These are phyloP conservation scores for Phialophora expanda DNA, from an alignment of 2,329 filamentous ascomycete genomes.

Conservation along the genomic window DNA sequence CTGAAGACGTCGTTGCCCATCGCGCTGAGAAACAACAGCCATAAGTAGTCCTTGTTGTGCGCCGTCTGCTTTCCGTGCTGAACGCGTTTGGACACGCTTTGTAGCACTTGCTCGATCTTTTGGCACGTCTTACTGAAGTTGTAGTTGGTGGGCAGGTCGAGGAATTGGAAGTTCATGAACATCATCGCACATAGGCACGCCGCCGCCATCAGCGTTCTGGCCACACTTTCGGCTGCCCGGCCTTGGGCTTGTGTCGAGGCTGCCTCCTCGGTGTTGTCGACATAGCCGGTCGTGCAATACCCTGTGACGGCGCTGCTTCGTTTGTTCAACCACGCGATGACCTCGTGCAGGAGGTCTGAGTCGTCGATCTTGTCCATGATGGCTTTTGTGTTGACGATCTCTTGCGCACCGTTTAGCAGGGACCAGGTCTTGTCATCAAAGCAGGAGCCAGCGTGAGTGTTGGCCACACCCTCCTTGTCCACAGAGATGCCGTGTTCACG, in stretches of 20 bases:
- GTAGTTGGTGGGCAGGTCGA: slow-evolving; percentile 25
- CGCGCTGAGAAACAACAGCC: slow-evolving; percentile 22
- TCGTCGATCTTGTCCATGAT: slow-evolving; percentile 20
- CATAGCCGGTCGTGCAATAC: slow-evolving; percentile 17
- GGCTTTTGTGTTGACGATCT: slow-evolving; percentile 25
- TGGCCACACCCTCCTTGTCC: background rate
- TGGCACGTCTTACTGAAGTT: slow-evolving; percentile 28
- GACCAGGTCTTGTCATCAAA: slow-evolving; percentile 8
- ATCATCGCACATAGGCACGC: slow-evolving; percentile 23
- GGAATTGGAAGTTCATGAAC: slow-evolving; percentile 26
- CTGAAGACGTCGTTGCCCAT: slow-evolving; percentile 26
- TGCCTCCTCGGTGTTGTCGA: slow-evolving; percentile 14
- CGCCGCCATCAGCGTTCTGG: slow-evolving; percentile 9
- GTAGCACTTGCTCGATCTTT: slow-evolving; percentile 21
- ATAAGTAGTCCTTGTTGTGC: slow-evolving; percentile 13
- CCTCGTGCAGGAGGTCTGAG: slow-evolving; percentile 12
- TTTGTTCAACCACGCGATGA: slow-evolving; percentile 26
- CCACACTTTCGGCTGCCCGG: background rate
- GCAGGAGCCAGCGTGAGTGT: background rate
- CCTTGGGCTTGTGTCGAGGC: background rate
- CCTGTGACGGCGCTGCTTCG: slow-evolving; percentile 22
- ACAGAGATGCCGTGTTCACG: background rate
- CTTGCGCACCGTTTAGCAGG: slow-evolving; percentile 16
- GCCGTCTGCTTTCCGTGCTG: background rate
- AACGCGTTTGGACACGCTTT: background rate